Evolutionary conservation across 179 eudicot species (phyloP), one percentile per base, ranked within the genome.

Genomic region (Patellifolia procumbens): DNA sequence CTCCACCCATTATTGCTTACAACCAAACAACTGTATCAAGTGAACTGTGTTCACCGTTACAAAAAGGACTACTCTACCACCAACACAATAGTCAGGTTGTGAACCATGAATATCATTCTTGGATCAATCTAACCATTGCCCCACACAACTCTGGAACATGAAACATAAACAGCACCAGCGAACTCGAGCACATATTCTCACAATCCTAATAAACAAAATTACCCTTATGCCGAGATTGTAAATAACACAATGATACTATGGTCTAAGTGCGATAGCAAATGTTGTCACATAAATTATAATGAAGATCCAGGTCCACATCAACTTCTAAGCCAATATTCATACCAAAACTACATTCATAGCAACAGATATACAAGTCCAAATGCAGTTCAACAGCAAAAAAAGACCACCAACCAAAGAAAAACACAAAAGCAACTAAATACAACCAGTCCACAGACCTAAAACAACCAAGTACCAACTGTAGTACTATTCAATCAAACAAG

Each of bases 321-420:
- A 17, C 53, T 34, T 56, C 64, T 53, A 16, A 74, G 31, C 58
- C n/a, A 65, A 75, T 68, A 20, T 52, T 43, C 49, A 68, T 7
- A 53, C 52, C 51, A 61, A 49, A 73, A 42, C 72, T 12, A 51
- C 62, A 70, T 17, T 77, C 63, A 32, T 20, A 70, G 5, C 17
- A 61, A 17, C 10, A 35, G 5, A 29, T 11, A 26, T 26, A 70
- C 20, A 77, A 48, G 52, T 51, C 24, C 72, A 78, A 49, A 70
- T 24, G 24, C 65, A 78, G 65, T 75, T 66, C 76, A 76, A 48
- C 77, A 76, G 70, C 52, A 73, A 59, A 19, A 68, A 59, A 73
- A 49, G 58, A 3, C n/a, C 48, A 45, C 74, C 37, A 51, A 70
- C 62, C 55, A 34, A 53, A 26, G 28, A 60, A 31, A 60, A 7